Evolutionary conservation across 129 eudicot genomes (phyloP).

Genomic region (Oenanthe sinensis): DNA sequence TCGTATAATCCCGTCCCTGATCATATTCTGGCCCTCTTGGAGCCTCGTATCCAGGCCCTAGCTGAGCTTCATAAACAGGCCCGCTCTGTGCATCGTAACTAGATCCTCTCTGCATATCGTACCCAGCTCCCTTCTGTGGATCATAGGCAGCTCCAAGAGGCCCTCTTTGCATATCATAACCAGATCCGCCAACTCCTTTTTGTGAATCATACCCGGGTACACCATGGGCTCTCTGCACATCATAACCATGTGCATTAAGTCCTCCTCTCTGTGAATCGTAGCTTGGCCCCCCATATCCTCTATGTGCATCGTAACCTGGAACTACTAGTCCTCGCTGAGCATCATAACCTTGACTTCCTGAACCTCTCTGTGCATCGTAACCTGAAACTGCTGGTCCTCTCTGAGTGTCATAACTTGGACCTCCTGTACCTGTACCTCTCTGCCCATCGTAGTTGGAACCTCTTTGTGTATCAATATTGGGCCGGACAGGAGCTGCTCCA

Average conservation of each 20-base stretch:
- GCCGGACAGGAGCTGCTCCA: slow-evolving; percentile 27
- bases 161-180: slow-evolving; percentile 49
- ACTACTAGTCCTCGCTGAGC: slow-evolving; percentile 10
- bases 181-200: slow-evolving; percentile 27
- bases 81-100: slow-evolving; percentile 37
- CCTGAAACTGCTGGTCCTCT: slow-evolving; percentile 12
- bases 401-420: slow-evolving; percentile 24
- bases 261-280: slow-evolving; percentile 35
- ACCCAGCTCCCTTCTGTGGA: slow-evolving; percentile 36
- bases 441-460: slow-evolving; percentile 19
- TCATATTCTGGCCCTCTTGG: slow-evolving; percentile 16
- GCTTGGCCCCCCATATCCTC: slow-evolving; percentile 30
- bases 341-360: slow-evolving; percentile 29
- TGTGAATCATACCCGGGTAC: slow-evolving; percentile 26
- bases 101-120: slow-evolving; percentile 22
- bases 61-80: slow-evolving; percentile 26
- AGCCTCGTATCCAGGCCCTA: slow-evolving; percentile 26
- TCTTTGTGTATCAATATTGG: slow-evolving; percentile 38
- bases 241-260: slow-evolving; percentile 35
- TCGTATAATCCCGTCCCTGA: not conserved
- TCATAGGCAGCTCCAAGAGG: slow-evolving; percentile 37
- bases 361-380: slow-evolving; percentile 20
- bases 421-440: slow-evolving; percentile 21
- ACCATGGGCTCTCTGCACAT: slow-evolving; percentile 38
- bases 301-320: slow-evolving; percentile 20